Evolutionary conservation across 164 flowering plant genomes (phyloP).

Genomic region (Nymphaea colorata): DNA sequence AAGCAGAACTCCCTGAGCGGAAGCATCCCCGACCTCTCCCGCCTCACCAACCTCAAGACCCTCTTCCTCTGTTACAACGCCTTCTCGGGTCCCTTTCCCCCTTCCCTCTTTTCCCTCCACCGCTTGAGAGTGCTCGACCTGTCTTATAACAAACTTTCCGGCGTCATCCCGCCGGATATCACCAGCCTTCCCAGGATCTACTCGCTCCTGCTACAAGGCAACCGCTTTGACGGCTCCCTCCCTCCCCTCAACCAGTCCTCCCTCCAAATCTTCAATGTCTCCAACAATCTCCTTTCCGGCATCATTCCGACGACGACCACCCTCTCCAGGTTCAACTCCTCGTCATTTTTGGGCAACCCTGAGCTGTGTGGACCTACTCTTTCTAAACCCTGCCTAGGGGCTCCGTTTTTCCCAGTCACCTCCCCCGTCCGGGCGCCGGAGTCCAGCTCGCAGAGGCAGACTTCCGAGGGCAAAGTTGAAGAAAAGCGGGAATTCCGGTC

Average conservation of each 20-base stretch:
- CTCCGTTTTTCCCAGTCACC: slow-evolving; percentile 3
- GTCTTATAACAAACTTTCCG: slow-evolving; percentile 49
- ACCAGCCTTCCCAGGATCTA: slow-evolving; percentile 27
- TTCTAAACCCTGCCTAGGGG: slow-evolving; percentile 31
- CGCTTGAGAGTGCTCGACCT: slow-evolving; percentile 56
- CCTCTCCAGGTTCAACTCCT: slow-evolving; percentile 24
- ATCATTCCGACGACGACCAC: slow-evolving; percentile 51
- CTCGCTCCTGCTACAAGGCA: slow-evolving; percentile 49
- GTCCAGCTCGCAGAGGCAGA: slow-evolving; percentile 16
- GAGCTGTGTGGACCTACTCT: slow-evolving; percentile 73
- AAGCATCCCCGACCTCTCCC: slow-evolving; percentile 67
- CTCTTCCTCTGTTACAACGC: slow-evolving; percentile 63
- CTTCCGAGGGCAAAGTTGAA: neutral
- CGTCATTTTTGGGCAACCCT: slow-evolving; percentile 44
- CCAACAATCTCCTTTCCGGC: slow-evolving; percentile 56
- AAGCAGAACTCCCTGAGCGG: slow-evolving; percentile 73
- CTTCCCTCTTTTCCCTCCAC: slow-evolving; percentile 45
- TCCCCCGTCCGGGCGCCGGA: slow-evolving; percentile 17
- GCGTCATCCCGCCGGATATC: slow-evolving; percentile 37
- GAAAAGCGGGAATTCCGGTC: slow-evolving; percentile 5
- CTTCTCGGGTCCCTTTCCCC: slow-evolving; percentile 67
- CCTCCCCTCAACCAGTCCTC: slow-evolving; percentile 76
- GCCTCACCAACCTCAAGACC: slow-evolving; percentile 47
- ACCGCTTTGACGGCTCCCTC: slow-evolving; percentile 53
- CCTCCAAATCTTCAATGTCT: slow-evolving; percentile 51